Base-by-base conservation (phyloP, 805 yeast genomes). In the Metschnikowia similis region DNA sequence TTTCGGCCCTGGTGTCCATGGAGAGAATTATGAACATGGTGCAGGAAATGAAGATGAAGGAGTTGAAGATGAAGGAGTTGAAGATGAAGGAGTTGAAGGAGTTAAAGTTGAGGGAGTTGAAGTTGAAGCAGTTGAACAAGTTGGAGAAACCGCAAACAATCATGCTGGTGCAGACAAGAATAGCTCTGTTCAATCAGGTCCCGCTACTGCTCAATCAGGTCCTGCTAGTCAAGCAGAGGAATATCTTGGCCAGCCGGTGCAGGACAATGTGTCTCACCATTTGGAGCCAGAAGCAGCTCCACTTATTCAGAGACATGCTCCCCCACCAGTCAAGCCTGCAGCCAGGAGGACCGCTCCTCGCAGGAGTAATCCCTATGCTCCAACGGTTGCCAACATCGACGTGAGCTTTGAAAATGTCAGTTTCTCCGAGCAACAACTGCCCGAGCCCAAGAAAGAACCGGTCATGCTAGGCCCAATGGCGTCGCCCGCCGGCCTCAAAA, bases 381-480 rank as follows among this genome's bases (percentile, higher is more conserved):
- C 51, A 10, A 35, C 50, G 11, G 43, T n/a, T 27, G 48, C 63
- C 2, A 68, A 69, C 45, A 54, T 68, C 14, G 74, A 70, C 45
- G 66, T 64, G 27, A 66, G 71, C 39, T 70, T 66, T 51, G 72
- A 69, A 34, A 54, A 52, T 9, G 60, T 55, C 7, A 29, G 17
- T n/a, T 50, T 48, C 8, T 47, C 48, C 7, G 57, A 52, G 9
- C 31, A 42, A 7, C 52, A 50, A 7, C 47, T 42, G 14, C 37
- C 21, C 6, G 54, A 29, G 29, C 35, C 35, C 6, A 47, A 34
- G 6, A 38, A 41, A 13, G 47, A 35, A 2, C 49, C 57, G 9
- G 43, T 57, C 45, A 26, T 49, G 27, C 41, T 57, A 26, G 50
- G 52, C 34, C 42, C 53, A 6, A 28, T 42, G 3, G n/a, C 26